phyloP scores from a whole-genome alignment of 2,329 filamentous ascomycete genomes.

The Neopestalotiopsis rosae region DNA sequence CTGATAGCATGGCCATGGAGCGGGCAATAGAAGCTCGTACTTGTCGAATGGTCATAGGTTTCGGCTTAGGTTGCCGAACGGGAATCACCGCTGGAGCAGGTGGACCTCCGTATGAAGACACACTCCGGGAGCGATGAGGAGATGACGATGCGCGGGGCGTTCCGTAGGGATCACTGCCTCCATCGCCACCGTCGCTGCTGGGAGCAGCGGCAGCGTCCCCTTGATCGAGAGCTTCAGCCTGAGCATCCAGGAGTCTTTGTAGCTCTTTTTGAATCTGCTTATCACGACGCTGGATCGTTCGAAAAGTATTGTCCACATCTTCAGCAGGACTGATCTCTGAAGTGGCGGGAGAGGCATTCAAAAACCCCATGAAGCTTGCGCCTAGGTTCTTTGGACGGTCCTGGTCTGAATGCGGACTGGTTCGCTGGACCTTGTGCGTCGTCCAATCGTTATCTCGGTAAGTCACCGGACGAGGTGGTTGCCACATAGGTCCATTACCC shows the following conservation, averaged over 20 bases:
- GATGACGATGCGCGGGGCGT: conserved; percentile 25
- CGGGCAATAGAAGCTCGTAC: conserved; percentile 69
- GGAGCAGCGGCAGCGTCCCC: conserved; percentile 24
- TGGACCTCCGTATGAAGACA: conserved; percentile 37
- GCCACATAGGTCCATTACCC: conserved; percentile 26
- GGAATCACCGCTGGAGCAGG: conserved; percentile 52
- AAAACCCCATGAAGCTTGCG: conserved; percentile 35
- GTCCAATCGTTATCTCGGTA: conserved; percentile 15
- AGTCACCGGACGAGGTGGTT: conserved; percentile 26
- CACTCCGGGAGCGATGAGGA: conserved; percentile 31
- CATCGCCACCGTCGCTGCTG: conserved; percentile 30
- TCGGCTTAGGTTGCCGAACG: conserved; percentile 60
- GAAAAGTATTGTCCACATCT: conserved; percentile 35
- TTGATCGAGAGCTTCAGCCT: conserved; percentile 56
- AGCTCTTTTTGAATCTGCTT: conserved; percentile 61
- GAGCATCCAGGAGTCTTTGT: conserved; percentile 63
- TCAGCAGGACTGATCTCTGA: conserved; percentile 19
- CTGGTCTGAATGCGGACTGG: not conserved
- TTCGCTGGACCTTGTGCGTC: not conserved
- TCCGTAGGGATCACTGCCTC: conserved; percentile 40
- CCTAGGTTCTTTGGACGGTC: conserved; percentile 17
- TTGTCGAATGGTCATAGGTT: conserved; percentile 61
- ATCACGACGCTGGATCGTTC: conserved; percentile 48
- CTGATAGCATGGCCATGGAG: conserved; percentile 67
- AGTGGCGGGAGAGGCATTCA: conserved; percentile 24